Evolutionary conservation across 495 filamentous ascomycete genomes (phyloP), one percentile per base, ranked within the genome.

Genomic region (Trichoderma asperelloides): DNA sequence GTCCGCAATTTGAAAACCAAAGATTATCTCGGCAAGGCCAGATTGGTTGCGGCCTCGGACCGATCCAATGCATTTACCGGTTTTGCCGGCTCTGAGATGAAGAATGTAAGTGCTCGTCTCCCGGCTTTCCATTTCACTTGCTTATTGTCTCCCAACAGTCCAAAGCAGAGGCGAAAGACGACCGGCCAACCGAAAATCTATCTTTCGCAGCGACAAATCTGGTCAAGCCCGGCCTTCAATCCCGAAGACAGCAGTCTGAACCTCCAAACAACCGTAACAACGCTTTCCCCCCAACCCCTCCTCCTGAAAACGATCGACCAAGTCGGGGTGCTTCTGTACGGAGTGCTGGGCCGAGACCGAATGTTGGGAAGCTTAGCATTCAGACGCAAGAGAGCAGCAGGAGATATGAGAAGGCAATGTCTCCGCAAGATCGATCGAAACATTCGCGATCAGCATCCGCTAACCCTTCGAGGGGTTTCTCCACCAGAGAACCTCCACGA

Each of bases 1-100:
- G 95, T 99, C 66, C 96, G 94, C 76, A 99, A 99, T 71, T 82
- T 99, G 70, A 96, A 97, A 79, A 87, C 91, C 27, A 97, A 96
- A 75, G 92, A 98, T 72, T 99, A 99, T 74, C 86, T 99, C 5
- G 95, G 95, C 40, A 98, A 96, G 74, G 92, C 96, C 21, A 83
- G 92, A 57, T 79, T 99, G 51, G 89, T 99, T n/a, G 95, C 95
- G 23, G 89, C 93, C n/a, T 88, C 92, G 18, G 92, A 97, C 71
- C 81, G 86, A 65, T 74, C 77, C 72, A 91, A 92, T 77, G 85
- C 87, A 18, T 91, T 90, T 72, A 90, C 89, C 12, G 89, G 90
- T 62, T 91, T 92, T 71, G 81, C 87, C 63, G 90, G 89, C 55
- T 80, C 88, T 9, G 91, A 93, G 71, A 84, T 89, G 70, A 91